Base-by-base conservation (phyloP, 345 rosid genomes). In the Euphorbia peplus region DNA sequence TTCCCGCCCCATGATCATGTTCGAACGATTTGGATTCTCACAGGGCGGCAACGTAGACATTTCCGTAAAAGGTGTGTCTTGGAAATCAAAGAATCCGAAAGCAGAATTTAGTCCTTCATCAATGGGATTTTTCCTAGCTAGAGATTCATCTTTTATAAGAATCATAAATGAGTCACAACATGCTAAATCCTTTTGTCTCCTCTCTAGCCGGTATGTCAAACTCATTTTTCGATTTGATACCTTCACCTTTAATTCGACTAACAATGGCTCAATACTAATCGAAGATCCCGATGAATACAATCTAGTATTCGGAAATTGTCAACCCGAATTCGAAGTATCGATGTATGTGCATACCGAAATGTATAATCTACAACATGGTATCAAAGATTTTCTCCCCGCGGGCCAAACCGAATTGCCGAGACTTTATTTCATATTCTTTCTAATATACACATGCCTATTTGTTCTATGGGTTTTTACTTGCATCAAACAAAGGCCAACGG, bases 281-380 rank as follows among this genome's bases (percentile, higher is more conserved):
- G 63, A 60, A 0, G 80, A 76, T 1, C 79, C 84, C 0, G 82
- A 79, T 10, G 82, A 76, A 39, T 82, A 86, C 26, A 76, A 61
- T 50, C 41, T 86, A 52, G 73, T 82, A 5, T 82, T 86, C 4
- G 85, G 70, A 13, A 86, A 82, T 51, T 86, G 90, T 58, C 83
- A 80, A 50, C 72, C 85, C 3, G 81, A 83, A 35, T 75, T 78
- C 51, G 64, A 71, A 29, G 79, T 83, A 11, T 82, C 87, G 1
- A 83, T 86, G 87, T n/a, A 71, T 9, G 87, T 83, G 14, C 77
- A 75, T 51, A 82, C 86, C 0, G 90, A 83, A 50, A 86, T 83
- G 90, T 80, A 78, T 42, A 81, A 82, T 25, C 8, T 79, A 10
- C 41, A 61, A 42, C 39, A 75, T 9, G 84, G 82, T 9, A 11